Percentiles rank a stretch among this genome's conserved stretches.
phyloP scores from a whole-genome alignment of 805 yeast species.

The Pichia californica region DNA sequence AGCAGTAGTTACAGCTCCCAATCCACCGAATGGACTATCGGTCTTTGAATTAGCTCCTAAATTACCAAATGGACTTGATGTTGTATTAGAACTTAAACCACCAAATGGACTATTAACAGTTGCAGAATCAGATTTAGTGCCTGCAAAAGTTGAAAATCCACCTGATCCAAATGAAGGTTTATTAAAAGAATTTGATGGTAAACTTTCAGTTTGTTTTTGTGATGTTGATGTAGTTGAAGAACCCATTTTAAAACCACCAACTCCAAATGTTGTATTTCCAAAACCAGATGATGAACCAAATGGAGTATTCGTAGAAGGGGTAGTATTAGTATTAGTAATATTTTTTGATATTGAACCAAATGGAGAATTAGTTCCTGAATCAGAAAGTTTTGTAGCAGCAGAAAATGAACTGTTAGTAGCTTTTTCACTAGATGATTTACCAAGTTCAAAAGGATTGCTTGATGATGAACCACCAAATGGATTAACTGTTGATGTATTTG shows the following conservation, averaged over 20 bases:
- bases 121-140: neutral
- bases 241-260: constrained; percentile 3
- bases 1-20: no score
- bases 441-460: neutral
- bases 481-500: constrained; percentile 3
- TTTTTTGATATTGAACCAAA: neutral
- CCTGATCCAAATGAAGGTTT: constrained; percentile 17
- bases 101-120: neutral
- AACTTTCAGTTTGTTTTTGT: neutral
- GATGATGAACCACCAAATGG: constrained; percentile 9
- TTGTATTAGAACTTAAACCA: neutral
- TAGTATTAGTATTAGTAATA: no score
- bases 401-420: neutral
- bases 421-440: neutral
- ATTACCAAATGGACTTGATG: constrained; percentile 5
- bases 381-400: neutral
- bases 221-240: neutral
- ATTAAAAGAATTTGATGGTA: neutral
- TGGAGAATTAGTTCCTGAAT: neutral
- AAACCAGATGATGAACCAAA: neutral
- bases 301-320: neutral
- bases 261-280: constrained; percentile 5
- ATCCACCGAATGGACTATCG: no score
- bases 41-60: no score
- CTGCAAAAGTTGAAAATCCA: neutral